Evolutionary conservation across 495 filamentous ascomycete genomes (phyloP), one percentile per base, ranked within the genome.

Genomic region (Articulospora tetracladia): DNA sequence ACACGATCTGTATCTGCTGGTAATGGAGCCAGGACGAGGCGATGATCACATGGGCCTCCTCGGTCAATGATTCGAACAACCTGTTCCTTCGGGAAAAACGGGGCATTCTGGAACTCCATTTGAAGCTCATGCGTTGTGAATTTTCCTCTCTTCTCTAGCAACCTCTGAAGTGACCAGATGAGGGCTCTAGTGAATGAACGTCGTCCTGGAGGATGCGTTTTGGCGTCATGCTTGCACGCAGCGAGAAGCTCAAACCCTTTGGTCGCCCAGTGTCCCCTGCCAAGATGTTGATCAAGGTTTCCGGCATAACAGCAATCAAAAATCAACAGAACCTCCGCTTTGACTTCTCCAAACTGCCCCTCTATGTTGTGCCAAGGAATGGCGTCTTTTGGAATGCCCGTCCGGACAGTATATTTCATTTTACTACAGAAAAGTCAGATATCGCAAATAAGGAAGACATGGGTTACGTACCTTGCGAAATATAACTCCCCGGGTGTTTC

Each of bases 131-230:
- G 27, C 1, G 51, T 54, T 1, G 51, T 30, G 23, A 54, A 54
- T 7, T 32, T 54, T 17, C 23, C 23, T 1, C 51, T 22, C 17
- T 28, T 36, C 3, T 12, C 51, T 17, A 54, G 28, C 24, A 52
- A 52, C 15, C 27, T 54, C 19, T 30, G 19, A 22, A 54, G 25
- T 15, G 51, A 22, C 51, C 51, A 54, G 27, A 54, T 54, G 13
- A 54, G 28, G 27, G 51, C 51, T 54, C 28, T 28, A 15, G 51
- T 54, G 51, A 54, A 54, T n/a, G 51, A 54, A n/a, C 32, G 24
- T 17, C 23, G 51, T 23, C 51, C 51, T 19, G 51, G 51, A 10
- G 51, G 51, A 54, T 54, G 51, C 17, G 51, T 54, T 19, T 30
- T 54, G 17, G 13, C 25, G 28, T 54, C 51, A 22, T 54, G 51